Evolutionary conservation across 148 eudicot species (phyloP), one percentile per base, ranked within the genome.

Genomic region (Nepenthes mirabilis): DNA sequence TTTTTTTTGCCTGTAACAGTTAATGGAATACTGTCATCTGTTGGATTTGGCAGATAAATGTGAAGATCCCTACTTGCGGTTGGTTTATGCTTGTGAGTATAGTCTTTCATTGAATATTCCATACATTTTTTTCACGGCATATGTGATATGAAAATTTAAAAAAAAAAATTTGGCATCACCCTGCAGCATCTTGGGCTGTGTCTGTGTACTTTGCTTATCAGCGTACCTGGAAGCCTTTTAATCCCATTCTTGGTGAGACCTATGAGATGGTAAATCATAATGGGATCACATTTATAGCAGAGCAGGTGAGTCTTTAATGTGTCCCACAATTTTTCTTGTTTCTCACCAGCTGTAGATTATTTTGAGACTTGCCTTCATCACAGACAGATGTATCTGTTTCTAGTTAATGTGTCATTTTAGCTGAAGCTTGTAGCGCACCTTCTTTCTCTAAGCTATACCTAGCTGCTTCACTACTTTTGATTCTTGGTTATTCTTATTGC

Each of bases 161-260:
- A 23, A 45, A 45, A 49, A 5, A 49, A 36, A 52, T 60, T 1
- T 65, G n/a, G 50, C 62, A 45, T 48, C 47, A 43, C 34, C 47
- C 58, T 72, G 72, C 85, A 93, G 99, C 97, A 52, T 66, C 95
- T 12, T 93, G 87, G 87, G 83, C 83, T 66, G 75, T 93, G 59
- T 84, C 99, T 61, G 81, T 89, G 34, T 93, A 86, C 68, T 86
- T 75, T 71, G 94, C 99, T 67, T 78, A 68, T 58, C 97, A 86
- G 68, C 83, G 99, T 47, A 86, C 97, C 59, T 93, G 99, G 99
- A 93, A 93, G 86, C 99, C 99, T 34, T 93, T 93, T 62, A 93
- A 93, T 73, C 99, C 99, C 63, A 89, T 93, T 74, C 97, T 93
- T 66, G 99, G 99, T 56, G 99, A 93, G 75, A 93, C 99, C 43